A percentile compares a stretch with the other conserved stretches of the same genome.
Conservation (phyloP, 805 yeast genomes). For the Ogataea sp. region DNA sequence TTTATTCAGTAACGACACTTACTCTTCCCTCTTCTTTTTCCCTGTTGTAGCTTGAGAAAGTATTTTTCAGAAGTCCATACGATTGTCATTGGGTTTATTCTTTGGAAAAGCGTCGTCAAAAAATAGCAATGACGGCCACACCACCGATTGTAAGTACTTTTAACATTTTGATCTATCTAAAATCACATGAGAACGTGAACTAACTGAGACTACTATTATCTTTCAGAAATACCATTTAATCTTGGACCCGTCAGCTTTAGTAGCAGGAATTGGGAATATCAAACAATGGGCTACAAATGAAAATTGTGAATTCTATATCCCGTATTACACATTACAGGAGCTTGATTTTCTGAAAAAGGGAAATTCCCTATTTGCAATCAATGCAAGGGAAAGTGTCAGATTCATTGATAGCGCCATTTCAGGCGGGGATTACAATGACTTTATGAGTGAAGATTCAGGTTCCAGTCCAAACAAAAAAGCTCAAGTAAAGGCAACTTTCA, state of each 20-base stretch:
- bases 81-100: no score
- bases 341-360: slow-evolving; percentile 52
- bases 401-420: slow-evolving; percentile 42
- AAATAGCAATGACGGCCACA: no score
- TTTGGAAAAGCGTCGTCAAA: no score
- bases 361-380: slow-evolving; percentile 45
- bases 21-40: no score
- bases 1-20: no score
- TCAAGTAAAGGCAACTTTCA: slow-evolving; percentile 14
- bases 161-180: no score
- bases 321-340: slow-evolving; percentile 50
- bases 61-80: no score
- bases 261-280: slow-evolving; percentile 61
- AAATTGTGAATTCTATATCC: slow-evolving; percentile 37
- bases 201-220: no score
- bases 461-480: slow-evolving; percentile 1
- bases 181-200: no score
- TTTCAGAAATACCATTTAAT: slow-evolving; percentile 31
- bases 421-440: slow-evolving; percentile 1
- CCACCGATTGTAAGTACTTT: no score
- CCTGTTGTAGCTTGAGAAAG: no score
- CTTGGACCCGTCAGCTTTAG: slow-evolving; percentile 60
- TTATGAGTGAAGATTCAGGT: neutral
- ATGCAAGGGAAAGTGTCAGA: slow-evolving; percentile 56
- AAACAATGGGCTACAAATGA: slow-evolving; percentile 49